phyloP scores from a whole-genome alignment of 257 asterid genomes.

The Solanum pinnatisectum region DNA sequence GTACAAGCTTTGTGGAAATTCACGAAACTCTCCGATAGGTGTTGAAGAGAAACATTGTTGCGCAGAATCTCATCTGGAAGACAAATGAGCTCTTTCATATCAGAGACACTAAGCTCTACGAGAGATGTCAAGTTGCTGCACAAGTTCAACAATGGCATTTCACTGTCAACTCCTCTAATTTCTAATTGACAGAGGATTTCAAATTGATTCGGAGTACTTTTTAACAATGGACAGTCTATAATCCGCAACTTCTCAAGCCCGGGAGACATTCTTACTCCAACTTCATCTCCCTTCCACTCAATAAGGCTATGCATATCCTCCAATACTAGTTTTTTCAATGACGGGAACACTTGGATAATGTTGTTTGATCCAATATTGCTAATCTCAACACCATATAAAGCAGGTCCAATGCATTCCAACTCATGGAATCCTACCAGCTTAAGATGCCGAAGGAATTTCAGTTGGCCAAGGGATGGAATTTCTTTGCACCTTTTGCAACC shows the following conservation, averaged over 20 bases:
- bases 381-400: not conserved
- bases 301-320: not conserved
- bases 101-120: rapidly evolving
- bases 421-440: not conserved
- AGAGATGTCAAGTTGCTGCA: slow-evolving; percentile 8
- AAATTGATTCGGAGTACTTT: slow-evolving; percentile 15
- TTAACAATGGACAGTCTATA: not conserved
- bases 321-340: not conserved
- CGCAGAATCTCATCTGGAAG: slow-evolving; percentile 1
- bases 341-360: not conserved
- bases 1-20: slow-evolving; percentile 2
- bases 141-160: not conserved
- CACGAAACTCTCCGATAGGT: not conserved
- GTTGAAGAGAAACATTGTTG: not conserved
- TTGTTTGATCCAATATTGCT: not conserved
- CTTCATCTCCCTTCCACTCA: slow-evolving; percentile 4
- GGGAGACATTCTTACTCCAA: slow-evolving; percentile 1
- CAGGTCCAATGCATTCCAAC: not conserved
- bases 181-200: not conserved
- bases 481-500: not conserved
- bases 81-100: not conserved
- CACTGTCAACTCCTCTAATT: not conserved
- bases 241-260: not conserved
- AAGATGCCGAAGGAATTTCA: slow-evolving; percentile 3
- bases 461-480: slow-evolving; percentile 14